A percentile compares a stretch with the other conserved stretches of the same genome.
These are phyloP conservation scores for Beauveria varroae DNA, from an alignment of 2,329 filamentous ascomycete genomes.

Conservation along the genomic window DNA sequence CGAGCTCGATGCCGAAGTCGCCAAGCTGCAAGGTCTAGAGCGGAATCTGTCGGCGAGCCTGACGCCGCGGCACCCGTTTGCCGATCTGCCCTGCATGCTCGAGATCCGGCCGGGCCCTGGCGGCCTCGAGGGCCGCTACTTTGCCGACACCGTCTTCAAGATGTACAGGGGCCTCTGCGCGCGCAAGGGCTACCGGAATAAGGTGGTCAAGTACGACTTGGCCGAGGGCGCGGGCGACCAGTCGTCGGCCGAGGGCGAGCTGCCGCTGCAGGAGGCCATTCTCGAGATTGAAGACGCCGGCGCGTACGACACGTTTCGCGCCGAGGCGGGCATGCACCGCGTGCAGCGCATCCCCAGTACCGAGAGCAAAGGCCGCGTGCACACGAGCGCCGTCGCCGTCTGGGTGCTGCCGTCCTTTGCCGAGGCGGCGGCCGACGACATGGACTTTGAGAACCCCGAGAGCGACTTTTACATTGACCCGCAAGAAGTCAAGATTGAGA, in stretches of 20 bases:
- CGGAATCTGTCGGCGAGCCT: slow-evolving; percentile 66
- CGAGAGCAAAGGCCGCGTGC: slow-evolving; percentile 82
- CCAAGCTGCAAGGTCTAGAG: slow-evolving; percentile 55
- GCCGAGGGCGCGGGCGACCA: slow-evolving; percentile 54
- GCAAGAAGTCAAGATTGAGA: slow-evolving; percentile 73
- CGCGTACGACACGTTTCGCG: slow-evolving; percentile 73
- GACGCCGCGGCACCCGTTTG: slow-evolving; percentile 84
- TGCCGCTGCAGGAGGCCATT: slow-evolving; percentile 76
- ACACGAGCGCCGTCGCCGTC: slow-evolving; percentile 87
- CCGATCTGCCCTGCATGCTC: slow-evolving; percentile 78
- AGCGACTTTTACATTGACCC: slow-evolving; percentile 89
- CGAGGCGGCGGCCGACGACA: slow-evolving; percentile 36
- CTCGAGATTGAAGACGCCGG: slow-evolving; percentile 72
- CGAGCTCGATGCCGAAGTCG: slow-evolving; percentile 62
- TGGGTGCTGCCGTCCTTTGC: slow-evolving; percentile 86
- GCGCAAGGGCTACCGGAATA: slow-evolving; percentile 56
- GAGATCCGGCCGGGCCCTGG: slow-evolving; percentile 91
- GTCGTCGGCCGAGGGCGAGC: slow-evolving; percentile 50
- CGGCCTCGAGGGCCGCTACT: slow-evolving; percentile 83
- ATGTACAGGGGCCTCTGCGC: slow-evolving; percentile 85
- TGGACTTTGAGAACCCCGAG: slow-evolving; percentile 71
- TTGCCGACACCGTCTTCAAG: slow-evolving; percentile 75
- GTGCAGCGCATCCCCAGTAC: slow-evolving; percentile 91
- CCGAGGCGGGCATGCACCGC: slow-evolving; percentile 89
- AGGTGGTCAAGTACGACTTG: slow-evolving; percentile 72